These are phyloP conservation scores for Coniochaeta prunicola DNA, from an alignment of 2,329 filamentous ascomycete species.

Conservation along the genomic window DNA sequence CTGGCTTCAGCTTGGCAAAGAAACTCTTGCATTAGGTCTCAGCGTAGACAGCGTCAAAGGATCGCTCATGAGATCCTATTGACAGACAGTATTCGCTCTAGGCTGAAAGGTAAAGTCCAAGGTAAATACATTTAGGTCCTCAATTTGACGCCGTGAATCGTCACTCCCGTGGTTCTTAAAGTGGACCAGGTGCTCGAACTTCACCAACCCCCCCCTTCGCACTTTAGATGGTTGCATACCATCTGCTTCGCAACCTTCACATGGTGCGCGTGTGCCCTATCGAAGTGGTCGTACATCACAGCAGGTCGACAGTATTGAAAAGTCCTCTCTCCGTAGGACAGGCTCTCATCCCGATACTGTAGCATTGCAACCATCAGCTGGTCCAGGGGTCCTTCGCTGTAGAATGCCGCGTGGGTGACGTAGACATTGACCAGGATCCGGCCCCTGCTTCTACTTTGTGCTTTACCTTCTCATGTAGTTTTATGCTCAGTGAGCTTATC, in stretches of 20 bases:
- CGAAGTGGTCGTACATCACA: constrained; percentile 3
- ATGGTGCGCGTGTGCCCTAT: not conserved
- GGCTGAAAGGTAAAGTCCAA: no score
- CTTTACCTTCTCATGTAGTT: not conserved
- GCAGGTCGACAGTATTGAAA: constrained; percentile 5
- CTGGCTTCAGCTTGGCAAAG: no score
- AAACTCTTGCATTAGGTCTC: no score
- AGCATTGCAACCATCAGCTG: no score
- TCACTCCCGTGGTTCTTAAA: constrained; percentile 7
- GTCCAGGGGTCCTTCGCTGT: no score
- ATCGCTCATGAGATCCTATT: no score
- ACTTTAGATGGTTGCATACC: constrained; percentile 1
- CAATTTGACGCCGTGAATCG: not conserved
- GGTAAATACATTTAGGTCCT: not conserved
- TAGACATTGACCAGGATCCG: no score
- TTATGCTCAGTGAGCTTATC: not conserved
- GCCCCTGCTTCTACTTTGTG: not conserved
- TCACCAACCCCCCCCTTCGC: not conserved
- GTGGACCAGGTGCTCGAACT: constrained; percentile 6
- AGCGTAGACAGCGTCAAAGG: no score
- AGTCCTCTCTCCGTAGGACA: constrained; percentile 7
- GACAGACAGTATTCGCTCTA: no score
- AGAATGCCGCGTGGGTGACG: no score
- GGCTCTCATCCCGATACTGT: constrained; percentile 6
- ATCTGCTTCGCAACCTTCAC: not conserved